Base-by-base conservation (phyloP, 768 basidiomycete genomes). In the Fibroporia radiculosa region DNA sequence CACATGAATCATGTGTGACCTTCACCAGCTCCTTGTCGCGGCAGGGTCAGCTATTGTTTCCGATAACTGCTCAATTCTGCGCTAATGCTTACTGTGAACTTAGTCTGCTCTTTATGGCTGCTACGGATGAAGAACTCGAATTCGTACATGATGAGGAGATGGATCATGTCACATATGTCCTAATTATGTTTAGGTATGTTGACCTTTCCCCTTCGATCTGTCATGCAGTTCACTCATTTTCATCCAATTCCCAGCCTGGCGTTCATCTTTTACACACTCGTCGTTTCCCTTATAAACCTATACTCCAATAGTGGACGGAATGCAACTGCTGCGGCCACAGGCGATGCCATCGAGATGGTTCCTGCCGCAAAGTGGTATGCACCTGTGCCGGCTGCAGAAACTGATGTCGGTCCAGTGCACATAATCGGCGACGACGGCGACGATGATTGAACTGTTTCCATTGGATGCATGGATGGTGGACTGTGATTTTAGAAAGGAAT, bases 81-180 rank as follows among this genome's bases (percentile, higher is more conserved):
- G n/a, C n/a, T n/a, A n/a, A 28, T 36, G 20, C 23, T 45, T 1
- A 42, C 27, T 35, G 18, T 31, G 6, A 5, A 44, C n/a, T 1
- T 45, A 85, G 88, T 5, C 62, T 92, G 2, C 64, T 91, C 14
- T 96, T 97, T 70, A 90, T 95, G 79, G 86, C 85, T 12, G 93
- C 84, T 0, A 96, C 93, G 0, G 91, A 97, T 59, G 93, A 97
- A 65, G 89, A 95, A 61, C 66, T 95, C 23, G 56, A 72, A 20
- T 85, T 73, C 48, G 76, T 84, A 3, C 72, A 88, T 50, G 75
- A 76, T 11, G 68, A 66, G 16, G 83, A 75, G 33, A 89, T 95
- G 80, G 93, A 95, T 60, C 89, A 92, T 56, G 91, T 93, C 47
- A 92, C 92, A 0, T 95, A 93, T 56, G 71, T 85, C 28, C 71